Base-by-base conservation (phyloP, 768 basidiomycete species). In the Goffeauzyma gilvescens region DNA sequence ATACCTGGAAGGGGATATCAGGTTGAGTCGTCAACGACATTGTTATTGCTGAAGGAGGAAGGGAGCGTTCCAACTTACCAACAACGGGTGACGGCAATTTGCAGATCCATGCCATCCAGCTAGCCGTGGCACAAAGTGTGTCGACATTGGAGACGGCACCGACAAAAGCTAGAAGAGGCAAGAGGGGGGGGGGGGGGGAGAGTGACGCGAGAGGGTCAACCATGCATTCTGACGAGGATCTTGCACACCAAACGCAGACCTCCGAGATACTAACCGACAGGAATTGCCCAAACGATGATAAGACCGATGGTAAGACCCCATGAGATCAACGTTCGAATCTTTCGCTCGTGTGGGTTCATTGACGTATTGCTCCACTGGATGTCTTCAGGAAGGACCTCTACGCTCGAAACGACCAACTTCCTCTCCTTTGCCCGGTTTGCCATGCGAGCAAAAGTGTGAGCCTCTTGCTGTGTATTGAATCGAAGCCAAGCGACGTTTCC, bases 301-400 rank as follows among this genome's bases (percentile, higher is more conserved):
- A 65, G 50, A 5, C 52, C 59, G 31, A 60, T 57, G 23, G 64
- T 65, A 14, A 60, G 35, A n/a, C 54, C 48, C 55, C 57, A 62
- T 8, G 55, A 55, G 51, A 64, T 48, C 37, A 51, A 37, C 2
- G 41, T 57, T 26, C 58, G 43, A 23, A 59, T 41, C 37, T 56
- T 50, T 17, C 58, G 54, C 40, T 59, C 53, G 32, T 57, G 49
- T n/a, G 60, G 55, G 50, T 55, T 62, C 53, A 62, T 58, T 8
- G 49, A 43, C 30, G 58, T 57, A 42, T 64, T 64, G 18, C 41
- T 39, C 64, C 64, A 65, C 35, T 57, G 42, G 17, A 65, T 53
- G 37, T 64, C 64, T 44, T 61, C 61, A 8, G 64, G 64, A 1
- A 64, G 54, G 38, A 63, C 53, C 46, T 65, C 64, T 45, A 64